Base-by-base conservation (phyloP, 352 stramenopile species). In the Blastocystis sp. region DNA sequence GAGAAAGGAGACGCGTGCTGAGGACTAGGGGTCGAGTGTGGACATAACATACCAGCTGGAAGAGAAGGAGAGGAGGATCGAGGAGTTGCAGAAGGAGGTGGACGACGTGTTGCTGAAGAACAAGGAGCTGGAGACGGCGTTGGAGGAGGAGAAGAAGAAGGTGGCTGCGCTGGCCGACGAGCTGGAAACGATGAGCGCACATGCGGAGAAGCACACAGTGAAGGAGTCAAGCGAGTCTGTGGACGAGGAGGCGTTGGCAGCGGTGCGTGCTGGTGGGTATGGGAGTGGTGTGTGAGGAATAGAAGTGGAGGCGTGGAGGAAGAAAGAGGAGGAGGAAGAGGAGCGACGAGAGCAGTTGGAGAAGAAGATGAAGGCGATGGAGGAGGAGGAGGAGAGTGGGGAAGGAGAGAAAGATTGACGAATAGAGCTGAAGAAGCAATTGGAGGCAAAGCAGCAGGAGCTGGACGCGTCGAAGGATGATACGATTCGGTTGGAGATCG, bases 21-120 rank as follows among this genome's bases (percentile, higher is more conserved):
- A 85, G 26, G n/a, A 59, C 12, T 67, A 85, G 74, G 39, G 70
- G 29, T 50, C 67, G 29, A 85, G 41, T 31, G 74, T 85, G 35
- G 66, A 85, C 66, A 55, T 51, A 55, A 33, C 74, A 33, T 37
- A 85, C 29, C 13, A 50, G 24, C 50, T 59, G 16, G 74, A 85
- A 31, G 24, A 85, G 29, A 51, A 41, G n/a, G 74, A 85, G 41
- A 55, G 31, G 24, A 21, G 70, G 45, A 37, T 85, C 4, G 29
- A 63, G 16, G 35, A 50, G 35, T 9, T 85, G 13, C 50, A 85
- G 61, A 51, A 51, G 33, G 51, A 59, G 41, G 41, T 55, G 21
- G 74, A 85, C 45, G 74, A 85, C 26, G 19, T 69, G 37, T 21
- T 63, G 4, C 55, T 85, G 45, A 6, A 55, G 45, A 55, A 55